These are phyloP conservation scores for Sophora flavescens DNA, from an alignment of 306 rosid genomes.

Conservation along the genomic window DNA sequence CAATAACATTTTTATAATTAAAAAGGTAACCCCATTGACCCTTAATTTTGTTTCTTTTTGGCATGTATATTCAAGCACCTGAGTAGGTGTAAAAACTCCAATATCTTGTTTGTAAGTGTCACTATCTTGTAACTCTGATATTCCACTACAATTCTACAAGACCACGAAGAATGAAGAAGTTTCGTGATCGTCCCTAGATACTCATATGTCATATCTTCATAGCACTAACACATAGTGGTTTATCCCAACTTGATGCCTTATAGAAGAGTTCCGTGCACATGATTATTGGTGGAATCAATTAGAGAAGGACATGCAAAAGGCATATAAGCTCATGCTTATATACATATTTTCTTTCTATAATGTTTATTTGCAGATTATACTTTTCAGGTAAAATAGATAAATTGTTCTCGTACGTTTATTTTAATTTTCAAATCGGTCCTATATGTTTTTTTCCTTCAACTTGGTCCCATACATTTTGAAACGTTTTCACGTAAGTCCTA, in stretches of 20 bases:
- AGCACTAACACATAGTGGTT: conserved; percentile 22
- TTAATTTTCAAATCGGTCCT: too few species aligned
- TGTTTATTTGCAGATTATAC: too few species aligned
- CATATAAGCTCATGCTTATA: not conserved
- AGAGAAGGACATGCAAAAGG: conserved; percentile 37
- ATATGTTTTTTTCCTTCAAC: too few species aligned
- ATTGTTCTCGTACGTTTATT: too few species aligned
- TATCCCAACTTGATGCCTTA: not conserved
- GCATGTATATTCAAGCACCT: conserved; percentile 8
- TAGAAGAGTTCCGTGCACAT: conserved; percentile 23
- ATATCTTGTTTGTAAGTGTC: conserved; percentile 15
- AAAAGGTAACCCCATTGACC: not conserved
- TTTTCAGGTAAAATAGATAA: too few species aligned
- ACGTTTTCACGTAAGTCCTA: too few species aligned
- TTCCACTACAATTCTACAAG: conserved; percentile 30
- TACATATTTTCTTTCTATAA: not conserved
- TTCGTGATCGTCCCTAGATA: not conserved
- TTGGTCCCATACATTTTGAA: too few species aligned
- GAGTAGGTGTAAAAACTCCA: not conserved
- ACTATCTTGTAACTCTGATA: not conserved
- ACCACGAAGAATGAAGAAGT: not conserved
- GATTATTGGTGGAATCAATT: conserved; percentile 25
- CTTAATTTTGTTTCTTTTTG: conserved; percentile 18
- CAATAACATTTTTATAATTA: conserved; percentile 1
- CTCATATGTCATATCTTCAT: conserved; percentile 25